Percentiles rank a stretch among this genome's conserved stretches.
Evolutionary conservation across 1,284 basidiomycete species (phyloP).

Genomic region (Lignosus rhinocerotis): DNA sequence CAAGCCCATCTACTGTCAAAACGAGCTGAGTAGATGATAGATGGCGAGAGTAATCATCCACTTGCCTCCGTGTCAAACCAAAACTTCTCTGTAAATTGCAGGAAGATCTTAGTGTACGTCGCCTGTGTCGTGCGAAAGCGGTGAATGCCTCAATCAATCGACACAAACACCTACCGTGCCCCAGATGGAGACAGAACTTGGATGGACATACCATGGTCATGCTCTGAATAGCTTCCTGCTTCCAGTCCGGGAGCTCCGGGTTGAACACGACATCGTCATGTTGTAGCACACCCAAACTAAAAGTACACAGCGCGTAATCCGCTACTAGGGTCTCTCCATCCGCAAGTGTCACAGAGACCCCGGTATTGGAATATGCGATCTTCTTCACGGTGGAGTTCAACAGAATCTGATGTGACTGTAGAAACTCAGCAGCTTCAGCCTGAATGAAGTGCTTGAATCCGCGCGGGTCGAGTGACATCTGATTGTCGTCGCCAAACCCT

Average conservation of each 20-base stretch:
- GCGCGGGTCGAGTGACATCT: slow-evolving; percentile 58
- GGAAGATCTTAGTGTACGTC: slow-evolving; percentile 72
- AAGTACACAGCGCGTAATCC: slow-evolving; percentile 62
- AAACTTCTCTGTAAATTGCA: slow-evolving; percentile 65
- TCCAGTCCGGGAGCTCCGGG: slow-evolving; percentile 60
- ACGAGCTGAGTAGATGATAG: not conserved
- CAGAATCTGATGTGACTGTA: slow-evolving; percentile 45
- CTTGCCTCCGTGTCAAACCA: slow-evolving; percentile 68
- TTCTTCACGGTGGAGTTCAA: slow-evolving; percentile 54
- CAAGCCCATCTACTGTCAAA: slow-evolving; percentile 50
- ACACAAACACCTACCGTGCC: not conserved
- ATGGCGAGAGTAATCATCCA: not conserved
- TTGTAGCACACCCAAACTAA: slow-evolving; percentile 65
- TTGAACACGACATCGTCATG: slow-evolving; percentile 57
- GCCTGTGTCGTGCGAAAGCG: slow-evolving; percentile 33
- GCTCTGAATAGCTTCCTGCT: slow-evolving; percentile 64
- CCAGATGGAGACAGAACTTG: not conserved
- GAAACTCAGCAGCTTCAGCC: slow-evolving; percentile 54
- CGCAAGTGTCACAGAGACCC: slow-evolving; percentile 42
- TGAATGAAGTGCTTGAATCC: slow-evolving; percentile 61
- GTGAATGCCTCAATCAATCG: too few relatives aligned
- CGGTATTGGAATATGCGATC: slow-evolving; percentile 45
- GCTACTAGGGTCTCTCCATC: slow-evolving; percentile 46
- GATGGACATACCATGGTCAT: slow-evolving; percentile 54
- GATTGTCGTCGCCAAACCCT: slow-evolving; percentile 55